Evolutionary conservation across 2,329 filamentous ascomycete species (phyloP), one percentile per base, ranked within the genome.

Genomic region (Verticillium zaregamsianum): DNA sequence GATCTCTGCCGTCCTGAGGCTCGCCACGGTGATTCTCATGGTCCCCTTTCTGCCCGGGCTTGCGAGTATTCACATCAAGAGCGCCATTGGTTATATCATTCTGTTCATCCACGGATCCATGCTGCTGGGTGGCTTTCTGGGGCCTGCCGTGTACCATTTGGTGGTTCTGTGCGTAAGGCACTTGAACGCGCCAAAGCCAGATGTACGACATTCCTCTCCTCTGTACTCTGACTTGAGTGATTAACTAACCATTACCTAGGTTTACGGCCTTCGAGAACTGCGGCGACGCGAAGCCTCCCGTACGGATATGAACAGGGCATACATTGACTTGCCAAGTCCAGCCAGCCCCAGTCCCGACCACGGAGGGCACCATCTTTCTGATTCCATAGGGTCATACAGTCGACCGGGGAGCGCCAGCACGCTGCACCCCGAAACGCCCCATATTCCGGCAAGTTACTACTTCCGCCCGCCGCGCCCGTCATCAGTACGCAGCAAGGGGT

Each of bases 11-110:
- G 32, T 63, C n/a, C 37, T 57, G 80, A 62, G 88, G 57, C 81
- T 90, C 14, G 72, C 85, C 52, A 86, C 83, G 2, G 33, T 68
- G 32, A 17, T 64, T 11, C 64, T 73, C 33, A 68, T 73, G 40
- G 72, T 85, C 15, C 73, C 84, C 12, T 77, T 87, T 60, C 78
- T 80, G 25, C 80, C 87, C 0, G 89, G 89, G 64, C 80, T 90
- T 25, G 86, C 87, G 1, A 84, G 84, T 2, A 80, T 87, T 65
- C 75, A 80, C 2, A 75, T 84, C 1, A 87, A 86, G 66, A 87
- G 88, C 17, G 90, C 86, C 82, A 84, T 91, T 54, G 90, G 88
- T 9, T 92, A 91, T 69, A 77, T 84, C 15, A 86, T 91, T 45
- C 77, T 92, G 20, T 71, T 87, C 2, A 76, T 91, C 5, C 89